Base-by-base conservation (phyloP, 306 rosid species). In the Gastrolobium villosum region DNA sequence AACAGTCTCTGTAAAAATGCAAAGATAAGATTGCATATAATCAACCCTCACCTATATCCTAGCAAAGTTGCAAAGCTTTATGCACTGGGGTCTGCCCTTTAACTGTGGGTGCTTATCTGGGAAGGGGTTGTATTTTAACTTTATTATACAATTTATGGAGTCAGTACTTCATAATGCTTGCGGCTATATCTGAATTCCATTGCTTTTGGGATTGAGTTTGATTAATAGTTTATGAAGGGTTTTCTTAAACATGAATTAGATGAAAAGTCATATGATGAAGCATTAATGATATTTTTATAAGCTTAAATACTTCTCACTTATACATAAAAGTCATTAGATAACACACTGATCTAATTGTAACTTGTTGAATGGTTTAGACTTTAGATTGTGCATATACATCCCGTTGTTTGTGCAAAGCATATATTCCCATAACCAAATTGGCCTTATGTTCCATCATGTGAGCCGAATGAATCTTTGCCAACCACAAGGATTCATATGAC, bases 131-230 rank as follows among this genome's bases (percentile, higher is more conserved):
- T 41, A 7, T 50, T 43, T 7, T 63, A 63, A 45, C 46, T 54
- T 40, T 1, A 8, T 69, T 41, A 2, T n/a, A 10, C 77, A 20
- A 35, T 79, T 70, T 10, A 36, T 63, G 10, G 26, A 20, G 36
- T 57, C 6, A 1, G 13, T 46, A 49, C 63, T 77, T 26, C 44
- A 20, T 15, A 34, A 20, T 3, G 69, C 34, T n/a, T 5, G 6
- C 7, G 65, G 64, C 20, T 30, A 26, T 11, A 26, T 66, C 6
- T 26, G 44, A 7, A 11, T 35, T 32, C n/a, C 3, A 52, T n/a
- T 46, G 49, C 48, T 28, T 48, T 40, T 36, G 20, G 76, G 36
- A 68, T 5, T 49, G 44, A 39, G n/a, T 60, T 68, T 48, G 72
- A 60, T 36, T 20, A n/a, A 13, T 48, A 68, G 60, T 75, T 46